Base-by-base conservation (phyloP, 1,139 yeast genomes). In the Diutina rugosa region DNA sequence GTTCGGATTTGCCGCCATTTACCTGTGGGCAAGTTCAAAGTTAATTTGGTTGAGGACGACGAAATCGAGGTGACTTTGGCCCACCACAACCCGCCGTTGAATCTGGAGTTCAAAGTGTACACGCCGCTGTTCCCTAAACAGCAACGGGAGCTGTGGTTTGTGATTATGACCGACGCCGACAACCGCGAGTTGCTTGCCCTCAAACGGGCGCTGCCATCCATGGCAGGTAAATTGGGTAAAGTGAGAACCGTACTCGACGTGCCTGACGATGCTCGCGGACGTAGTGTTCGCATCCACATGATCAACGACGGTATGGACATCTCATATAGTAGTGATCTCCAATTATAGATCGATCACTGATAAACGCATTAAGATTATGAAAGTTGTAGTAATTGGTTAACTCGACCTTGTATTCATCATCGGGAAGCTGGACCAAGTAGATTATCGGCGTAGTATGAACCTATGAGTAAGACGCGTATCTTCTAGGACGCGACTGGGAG, bases 91-190 rank as follows among this genome's bases (percentile, higher is more conserved):
- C 67, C 65, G 28, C 83, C 87, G 12, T 70, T 77, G 57, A 82
- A 78, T 61, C 69, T 72, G 5, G 88, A 83, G 57, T 87, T 81
- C 70, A 81, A 80, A 59, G 81, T 89, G 59, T 82, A 85, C 64
- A 77, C 93, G 59, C 95, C 95, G 3, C 82, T 80, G 62, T 93
- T 88, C 71, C 96, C 96, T 54, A 91, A 93, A 68, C 76, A 85
- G 1, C 99, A 95, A 69, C 85, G 91, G 63, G 99, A 93, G 67
- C 83, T 95, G 0, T 95, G 99, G 99, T 89, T 93, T 68, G 78
- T 86, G 9, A 79, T 91, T 55, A 69, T 85, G 8, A 79, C 82
- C 62, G 79, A 82, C 63, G 67, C 66, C 10, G 63, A 67, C 2
- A 63, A 64, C 2, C 72, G 71, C 45, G 89, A 85, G 64, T 66